Base-by-base conservation (phyloP, 176 grass and related monocot species). In the Rhynchospora tenuis region DNA sequence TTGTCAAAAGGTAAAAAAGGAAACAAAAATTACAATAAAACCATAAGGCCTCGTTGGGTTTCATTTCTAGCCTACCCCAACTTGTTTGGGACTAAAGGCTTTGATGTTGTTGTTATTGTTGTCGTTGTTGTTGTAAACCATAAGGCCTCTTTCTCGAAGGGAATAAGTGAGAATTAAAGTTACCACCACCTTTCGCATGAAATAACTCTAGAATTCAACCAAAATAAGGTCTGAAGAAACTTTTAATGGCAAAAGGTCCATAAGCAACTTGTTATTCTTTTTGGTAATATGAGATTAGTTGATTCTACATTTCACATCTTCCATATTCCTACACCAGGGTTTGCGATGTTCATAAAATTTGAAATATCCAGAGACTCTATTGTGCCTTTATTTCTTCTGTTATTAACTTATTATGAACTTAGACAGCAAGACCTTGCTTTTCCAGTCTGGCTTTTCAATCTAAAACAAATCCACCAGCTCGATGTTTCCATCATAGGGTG, bases 391-490 rank as follows among this genome's bases (percentile, higher is more conserved):
- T 51, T 74, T 52, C 11, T 74, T 5, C 20, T 74, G 12, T 51
- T 51, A 24, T n/a, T n/a, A n/a, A n/a, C n/a, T n/a, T n/a, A n/a
- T 74, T 50, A 45, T 1, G 13, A 51, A 74, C 70, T 15, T 74
- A 46, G 44, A 73, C 51, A 51, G 10, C 11, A 51, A 33, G 46
- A 52, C 10, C 70, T 38, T 74, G 70, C 70, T 74, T 74, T 74
- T 50, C 70, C 19, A 4, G 46, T 74, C 22, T 2, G 4, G 33
- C 24, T 12, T 3, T 27, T 13, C 46, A 13, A 82, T 70, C 15
- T 9, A 84, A 78, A 88, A 83, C n/a, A 54, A 89, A 47, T 26
- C 0, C 9, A 83, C 57, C 27, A 54, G 64, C 59, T 38, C 2
- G 33, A 38, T 38, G 33, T 38, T 4, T 38, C 5, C 33, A 38